These are phyloP conservation scores for Begonia peltatifolia DNA, from an alignment of 306 rosid species.

Conservation along the genomic window DNA sequence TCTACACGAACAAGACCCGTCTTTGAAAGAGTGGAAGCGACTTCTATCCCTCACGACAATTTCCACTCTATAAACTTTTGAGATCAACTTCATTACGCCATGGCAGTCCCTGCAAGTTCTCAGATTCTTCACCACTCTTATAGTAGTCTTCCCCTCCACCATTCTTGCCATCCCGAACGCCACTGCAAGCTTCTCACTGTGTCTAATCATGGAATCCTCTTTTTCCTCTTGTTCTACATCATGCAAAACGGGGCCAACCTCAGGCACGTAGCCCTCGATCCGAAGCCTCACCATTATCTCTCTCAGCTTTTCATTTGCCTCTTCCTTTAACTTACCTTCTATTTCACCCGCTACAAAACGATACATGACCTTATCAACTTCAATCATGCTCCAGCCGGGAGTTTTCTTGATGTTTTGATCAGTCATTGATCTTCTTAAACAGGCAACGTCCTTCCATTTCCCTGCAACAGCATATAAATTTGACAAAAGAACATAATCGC, in stretches of 20 bases:
- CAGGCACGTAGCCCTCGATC: slow-evolving; percentile 44
- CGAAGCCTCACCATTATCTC: slow-evolving; percentile 56
- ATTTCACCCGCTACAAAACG: slow-evolving; percentile 60
- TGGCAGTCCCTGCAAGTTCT: slow-evolving; percentile 76
- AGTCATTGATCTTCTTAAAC: slow-evolving; percentile 55
- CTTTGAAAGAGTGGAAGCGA: slow-evolving; percentile 65
- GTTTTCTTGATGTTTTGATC: slow-evolving; percentile 38
- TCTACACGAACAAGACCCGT: slow-evolving; percentile 62
- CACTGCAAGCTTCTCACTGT: slow-evolving; percentile 81
- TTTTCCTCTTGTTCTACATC: slow-evolving; percentile 82
- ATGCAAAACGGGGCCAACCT: slow-evolving; percentile 52
- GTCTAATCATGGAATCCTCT: slow-evolving; percentile 58
- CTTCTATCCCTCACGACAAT: slow-evolving; percentile 70
- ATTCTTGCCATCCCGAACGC: slow-evolving; percentile 70
- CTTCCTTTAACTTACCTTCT: slow-evolving; percentile 34
- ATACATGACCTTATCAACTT: slow-evolving; percentile 56
- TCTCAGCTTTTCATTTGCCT: slow-evolving; percentile 48
- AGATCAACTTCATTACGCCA: slow-evolving; percentile 64
- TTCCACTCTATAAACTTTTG: slow-evolving; percentile 51
- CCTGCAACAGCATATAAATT: slow-evolving; percentile 63
- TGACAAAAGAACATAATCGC: slow-evolving; percentile 72
- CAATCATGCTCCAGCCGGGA: slow-evolving; percentile 80
- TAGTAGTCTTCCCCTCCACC: slow-evolving; percentile 26
- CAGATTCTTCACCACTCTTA: slow-evolving; percentile 72
- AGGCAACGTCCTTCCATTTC: slow-evolving; percentile 69